These are phyloP conservation scores for Talaromyces amestolkiae DNA, from an alignment of 2,329 filamentous ascomycete species.

Conservation along the genomic window DNA sequence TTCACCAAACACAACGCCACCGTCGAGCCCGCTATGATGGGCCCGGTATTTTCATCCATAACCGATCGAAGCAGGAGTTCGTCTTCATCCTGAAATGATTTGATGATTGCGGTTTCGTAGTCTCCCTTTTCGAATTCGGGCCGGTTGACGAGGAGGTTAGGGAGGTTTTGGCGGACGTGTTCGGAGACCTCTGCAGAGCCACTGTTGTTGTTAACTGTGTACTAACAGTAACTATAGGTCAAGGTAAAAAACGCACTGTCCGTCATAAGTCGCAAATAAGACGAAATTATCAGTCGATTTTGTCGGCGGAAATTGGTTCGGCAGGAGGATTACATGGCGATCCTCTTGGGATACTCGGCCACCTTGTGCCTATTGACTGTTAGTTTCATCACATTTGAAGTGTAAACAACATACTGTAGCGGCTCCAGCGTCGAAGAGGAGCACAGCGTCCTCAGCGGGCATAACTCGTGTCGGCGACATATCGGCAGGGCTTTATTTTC, in stretches of 20 bases:
- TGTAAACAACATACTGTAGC: conserved; percentile 26
- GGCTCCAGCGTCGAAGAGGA: conserved; percentile 32
- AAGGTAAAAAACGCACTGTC: conserved; percentile 31
- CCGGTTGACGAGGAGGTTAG: conserved; percentile 27
- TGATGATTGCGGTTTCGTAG: conserved; percentile 32
- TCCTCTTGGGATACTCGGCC: conserved; percentile 32
- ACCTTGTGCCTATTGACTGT: conserved; percentile 31
- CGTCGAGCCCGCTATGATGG: conserved; percentile 34
- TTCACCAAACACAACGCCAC: conserved; percentile 36
- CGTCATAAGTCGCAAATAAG: conserved; percentile 36
- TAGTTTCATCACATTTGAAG: background rate
- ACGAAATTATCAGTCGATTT: conserved; percentile 30
- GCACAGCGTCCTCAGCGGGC: conserved; percentile 27
- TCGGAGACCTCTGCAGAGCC: conserved; percentile 34
- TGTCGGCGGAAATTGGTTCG: conserved; percentile 31
- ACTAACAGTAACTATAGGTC: background rate
- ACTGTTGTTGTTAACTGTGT: conserved; percentile 21
- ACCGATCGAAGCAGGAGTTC: conserved; percentile 28
- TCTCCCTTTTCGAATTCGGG: conserved; percentile 32
- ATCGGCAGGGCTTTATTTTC: background rate
- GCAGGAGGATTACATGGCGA: conserved; percentile 29
- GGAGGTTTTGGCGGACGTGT: conserved; percentile 31
- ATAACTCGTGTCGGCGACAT: conserved; percentile 27
- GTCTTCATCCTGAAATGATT: conserved; percentile 32
- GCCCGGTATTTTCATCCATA: conserved; percentile 26